Base-by-base conservation (phyloP, 2,329 filamentous ascomycete genomes). In the Huntiella moniliformis region DNA sequence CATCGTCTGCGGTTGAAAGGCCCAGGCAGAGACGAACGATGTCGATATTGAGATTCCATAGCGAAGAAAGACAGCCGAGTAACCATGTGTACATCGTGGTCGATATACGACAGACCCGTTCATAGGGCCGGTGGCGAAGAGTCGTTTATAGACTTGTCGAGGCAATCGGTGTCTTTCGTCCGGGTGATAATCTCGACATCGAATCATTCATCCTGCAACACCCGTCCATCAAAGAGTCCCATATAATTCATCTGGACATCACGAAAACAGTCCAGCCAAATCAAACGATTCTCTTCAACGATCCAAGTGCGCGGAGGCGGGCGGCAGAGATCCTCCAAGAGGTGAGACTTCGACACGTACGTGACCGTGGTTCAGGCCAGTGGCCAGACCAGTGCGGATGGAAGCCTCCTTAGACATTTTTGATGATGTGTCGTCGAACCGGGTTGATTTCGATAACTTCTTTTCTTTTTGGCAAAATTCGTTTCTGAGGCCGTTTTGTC, bases 251-350 rank as follows among this genome's bases (percentile, higher is more conserved):
- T 13, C 34, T 18, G 17, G 22, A 16, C 16, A 15, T 45, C 12
- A 32, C 15, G 3, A 17, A 10, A n/a, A n/a, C n/a, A n/a, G n/a
- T n/a, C n/a, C n/a, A n/a, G n/a, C n/a, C n/a, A n/a, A 36, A 35
- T 34, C 10, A 42, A 42, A 17, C n/a, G n/a, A 42, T 5, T 35
- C 16, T 32, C 22, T 38, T 46, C 44, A 44, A 35, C 40, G 36
- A 41, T 12, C 31, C 22, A 32, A 11, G 44, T 38, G 44, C 17
- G 36, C 22, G 49, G 46, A 47, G 46, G 42, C 36, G 39, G 49
- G 42, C 46, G 15, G 71, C 73, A 75, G 74, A 73, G 72, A 79
- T 79, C 73, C 74, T 79, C 74, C 74, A 78, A 71, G 74, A 79
- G 74, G 73, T 78, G 74, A 79, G 74, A 79, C 69, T 63, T 61